These are phyloP conservation scores for Paramecium bursaria DNA, from an alignment of 73 alveolate genomes.

Conservation along the genomic window DNA sequence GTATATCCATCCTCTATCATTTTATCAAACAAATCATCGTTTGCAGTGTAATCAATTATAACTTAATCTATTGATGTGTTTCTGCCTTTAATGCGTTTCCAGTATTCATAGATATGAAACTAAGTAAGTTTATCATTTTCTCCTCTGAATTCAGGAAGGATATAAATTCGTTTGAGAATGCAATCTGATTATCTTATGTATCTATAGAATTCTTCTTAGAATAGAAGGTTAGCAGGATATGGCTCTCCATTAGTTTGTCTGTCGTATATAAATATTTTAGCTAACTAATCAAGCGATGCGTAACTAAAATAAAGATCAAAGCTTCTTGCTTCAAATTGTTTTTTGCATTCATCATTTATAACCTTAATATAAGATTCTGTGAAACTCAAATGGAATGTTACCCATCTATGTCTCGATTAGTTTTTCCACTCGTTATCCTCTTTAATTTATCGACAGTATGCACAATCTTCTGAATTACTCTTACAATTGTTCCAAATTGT, in stretches of 20 bases:
- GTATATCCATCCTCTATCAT: conserved; percentile 25
- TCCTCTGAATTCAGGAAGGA: background rate
- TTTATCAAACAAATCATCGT: conserved; percentile 30
- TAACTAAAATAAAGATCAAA: background rate
- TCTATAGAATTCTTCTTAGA: conserved; percentile 12
- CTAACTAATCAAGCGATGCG: background rate
- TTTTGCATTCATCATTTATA: conserved; percentile 3
- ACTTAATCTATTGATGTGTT: conserved; percentile 34
- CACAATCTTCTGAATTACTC: background rate
- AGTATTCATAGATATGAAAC: background rate
- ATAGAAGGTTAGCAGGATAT: conserved; percentile 18
- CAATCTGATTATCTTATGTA: background rate
- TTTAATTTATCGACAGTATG: background rate
- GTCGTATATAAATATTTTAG: conserved; percentile 15
- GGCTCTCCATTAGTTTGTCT: conserved; percentile 15
- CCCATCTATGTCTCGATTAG: background rate
- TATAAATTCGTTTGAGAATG: background rate
- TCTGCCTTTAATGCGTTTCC: conserved; percentile 7
- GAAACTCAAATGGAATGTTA: conserved; percentile 18
- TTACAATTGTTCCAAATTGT: conserved; percentile 5
- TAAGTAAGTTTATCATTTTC: conserved; percentile 18
- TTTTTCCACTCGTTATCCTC: background rate
- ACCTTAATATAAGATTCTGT: background rate
- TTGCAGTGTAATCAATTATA: conserved; percentile 20
- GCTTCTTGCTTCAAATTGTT: background rate